Base-by-base conservation (phyloP, 179 eudicot species). In the Spergularia azorica region DNA sequence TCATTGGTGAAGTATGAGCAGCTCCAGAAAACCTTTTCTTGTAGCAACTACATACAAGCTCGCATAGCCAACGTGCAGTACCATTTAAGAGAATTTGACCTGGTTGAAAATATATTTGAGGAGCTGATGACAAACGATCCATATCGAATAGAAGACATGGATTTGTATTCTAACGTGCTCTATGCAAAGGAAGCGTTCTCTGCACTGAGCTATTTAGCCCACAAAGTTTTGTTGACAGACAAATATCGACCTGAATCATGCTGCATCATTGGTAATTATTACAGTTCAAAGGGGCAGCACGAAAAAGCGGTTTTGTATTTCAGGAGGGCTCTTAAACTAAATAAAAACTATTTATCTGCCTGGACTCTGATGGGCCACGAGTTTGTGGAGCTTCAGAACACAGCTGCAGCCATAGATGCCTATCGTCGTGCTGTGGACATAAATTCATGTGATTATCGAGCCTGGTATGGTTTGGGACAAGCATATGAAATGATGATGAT, bases 381-480 rank as follows among this genome's bases (percentile, higher is more conserved):
- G 84, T 93, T 89, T 81, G 90, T 95, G 64, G 97, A 95, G 84
- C 87, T 95, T 88, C 94, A 93, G 77, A 95, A 95, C 82, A 91
- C 92, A 39, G 90, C 97, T n/a, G 95, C 97, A 16, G 99, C 99
- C 8, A 85, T 95, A 62, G 99, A 95, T 88, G 97, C 97, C 17
- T 95, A 95, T 82, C 87, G 99, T 15, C 85, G 97, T 62, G 99
- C 97, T 43, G 97, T 95, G 18, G 99, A 93, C 87, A 93, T 93
- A 74, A 90, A 89, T 72, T 85, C 97, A 15, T 85, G 97, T 80
- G 97, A 95, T 84, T 93, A 93, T 85, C 88, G 97, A 67, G 97
- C 97, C 1, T 95, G 99, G 99, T 95, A 93, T 76, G 99, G 99
- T 16, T 85, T 95, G 82, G 99, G 99, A 6, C 99, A 95, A 84